Percentiles rank a stretch among this genome's conserved stretches.
These are phyloP conservation scores for Xylaria grammica DNA, from an alignment of 495 filamentous ascomycete species.

Conservation along the genomic window DNA sequence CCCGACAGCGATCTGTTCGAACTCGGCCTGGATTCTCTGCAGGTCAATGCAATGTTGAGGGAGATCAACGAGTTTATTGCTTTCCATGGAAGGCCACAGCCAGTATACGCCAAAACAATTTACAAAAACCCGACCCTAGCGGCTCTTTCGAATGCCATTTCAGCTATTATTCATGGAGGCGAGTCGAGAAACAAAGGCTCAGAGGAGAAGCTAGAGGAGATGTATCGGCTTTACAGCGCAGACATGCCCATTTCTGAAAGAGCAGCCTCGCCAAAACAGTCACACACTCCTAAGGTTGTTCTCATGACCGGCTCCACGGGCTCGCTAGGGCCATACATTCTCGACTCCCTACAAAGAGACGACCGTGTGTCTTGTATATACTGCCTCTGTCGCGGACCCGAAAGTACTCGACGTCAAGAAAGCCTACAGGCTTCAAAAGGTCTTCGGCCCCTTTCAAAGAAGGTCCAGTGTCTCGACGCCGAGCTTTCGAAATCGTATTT, in stretches of 20 bases:
- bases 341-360: slow-evolving; percentile 35
- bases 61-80: not conserved
- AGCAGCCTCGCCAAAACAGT: not conserved
- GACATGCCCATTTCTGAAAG: slow-evolving; percentile 10
- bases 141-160: not conserved
- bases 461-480: slow-evolving; percentile 18
- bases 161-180: not conserved
- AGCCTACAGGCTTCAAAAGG: slow-evolving; percentile 1
- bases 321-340: slow-evolving; percentile 50
- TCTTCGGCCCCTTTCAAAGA: slow-evolving; percentile 19
- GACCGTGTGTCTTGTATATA: slow-evolving; percentile 39
- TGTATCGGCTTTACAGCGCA: not conserved
- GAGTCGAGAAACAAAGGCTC: not conserved
- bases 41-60: slow-evolving; percentile 19
- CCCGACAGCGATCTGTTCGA: slow-evolving; percentile 42
- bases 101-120: not conserved
- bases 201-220: slow-evolving; percentile 7
- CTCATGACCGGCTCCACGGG: slow-evolving; percentile 56
- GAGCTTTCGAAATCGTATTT: slow-evolving; percentile 22
- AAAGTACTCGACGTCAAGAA: slow-evolving; percentile 29
- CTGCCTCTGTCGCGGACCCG: slow-evolving; percentile 48
- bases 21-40: slow-evolving; percentile 49
- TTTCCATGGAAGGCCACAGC: not conserved
- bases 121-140: slow-evolving; percentile 4
- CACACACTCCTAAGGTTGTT: slow-evolving; percentile 17